Conservation (phyloP, 495 filamentous ascomycete species). For the Aspergillus mulundensis region DNA sequence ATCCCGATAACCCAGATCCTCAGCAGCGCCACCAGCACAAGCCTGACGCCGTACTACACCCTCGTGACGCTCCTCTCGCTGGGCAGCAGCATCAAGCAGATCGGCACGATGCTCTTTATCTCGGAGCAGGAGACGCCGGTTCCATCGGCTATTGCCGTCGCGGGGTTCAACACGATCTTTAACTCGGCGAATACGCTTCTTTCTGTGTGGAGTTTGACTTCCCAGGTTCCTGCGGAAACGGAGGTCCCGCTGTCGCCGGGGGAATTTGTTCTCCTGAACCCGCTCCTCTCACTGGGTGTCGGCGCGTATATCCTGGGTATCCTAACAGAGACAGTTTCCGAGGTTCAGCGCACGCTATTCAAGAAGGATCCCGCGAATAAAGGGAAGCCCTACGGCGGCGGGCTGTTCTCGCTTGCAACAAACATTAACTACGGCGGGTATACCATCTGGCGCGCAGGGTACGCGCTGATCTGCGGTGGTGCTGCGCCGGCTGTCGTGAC, state of each 20-base stretch:
- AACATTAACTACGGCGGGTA: conserved; percentile 59
- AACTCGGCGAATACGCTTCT: conserved; percentile 47
- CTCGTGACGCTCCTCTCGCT: conserved; percentile 54
- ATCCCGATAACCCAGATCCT: conserved; percentile 15
- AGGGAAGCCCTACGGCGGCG: conserved; percentile 50
- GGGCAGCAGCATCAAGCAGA: conserved; percentile 48
- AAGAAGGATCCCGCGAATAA: conserved; percentile 49
- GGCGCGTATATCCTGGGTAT: too few relatives aligned
- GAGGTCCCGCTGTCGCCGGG: neutral
- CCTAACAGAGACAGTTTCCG: too few relatives aligned
- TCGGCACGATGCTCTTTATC: conserved; percentile 38
- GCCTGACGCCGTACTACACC: conserved; percentile 53
- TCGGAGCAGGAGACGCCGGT: conserved; percentile 39
- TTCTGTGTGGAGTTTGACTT: conserved; percentile 36
- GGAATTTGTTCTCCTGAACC: too few relatives aligned
- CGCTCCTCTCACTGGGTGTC: too few relatives aligned
- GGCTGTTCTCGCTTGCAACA: conserved; percentile 49
- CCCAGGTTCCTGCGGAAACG: conserved; percentile 41
- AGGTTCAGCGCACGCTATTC: conserved; percentile 26
- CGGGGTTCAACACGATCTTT: conserved; percentile 43
- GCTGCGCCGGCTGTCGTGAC: conserved; percentile 37
- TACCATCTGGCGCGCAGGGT: conserved; percentile 52
- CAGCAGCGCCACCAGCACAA: neutral
- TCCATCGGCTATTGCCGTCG: conserved; percentile 21
- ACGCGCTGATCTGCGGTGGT: conserved; percentile 45